Evolutionary conservation across 139 green algal genomes (phyloP).

Genomic region (Chlorella sp.): DNA sequence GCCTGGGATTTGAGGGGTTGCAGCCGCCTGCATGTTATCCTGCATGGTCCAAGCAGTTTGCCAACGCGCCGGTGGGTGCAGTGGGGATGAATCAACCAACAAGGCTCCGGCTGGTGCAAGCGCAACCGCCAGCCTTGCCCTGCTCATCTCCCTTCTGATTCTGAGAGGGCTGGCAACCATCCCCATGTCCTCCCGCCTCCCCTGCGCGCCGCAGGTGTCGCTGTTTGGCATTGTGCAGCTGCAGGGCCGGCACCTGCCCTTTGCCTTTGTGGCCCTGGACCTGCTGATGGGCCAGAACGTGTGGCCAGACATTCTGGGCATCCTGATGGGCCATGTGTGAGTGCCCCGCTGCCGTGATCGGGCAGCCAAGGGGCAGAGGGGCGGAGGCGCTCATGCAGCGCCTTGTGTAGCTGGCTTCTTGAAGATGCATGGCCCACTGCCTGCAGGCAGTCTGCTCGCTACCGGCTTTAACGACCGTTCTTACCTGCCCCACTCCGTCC

Average conservation of each 20-base stretch:
- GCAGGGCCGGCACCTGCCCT: conserved; percentile 65
- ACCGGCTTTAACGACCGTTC: background rate
- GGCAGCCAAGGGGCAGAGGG: too few species aligned
- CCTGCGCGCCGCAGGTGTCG: conserved; percentile 19
- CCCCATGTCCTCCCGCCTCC: background rate
- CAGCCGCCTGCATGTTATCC: too few species aligned
- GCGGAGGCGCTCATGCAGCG: too few species aligned
- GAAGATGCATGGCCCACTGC: background rate
- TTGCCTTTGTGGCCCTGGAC: conserved; percentile 61
- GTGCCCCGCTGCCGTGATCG: background rate
- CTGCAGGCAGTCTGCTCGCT: background rate
- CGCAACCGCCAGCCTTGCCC: too few species aligned
- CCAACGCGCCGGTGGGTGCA: too few species aligned
- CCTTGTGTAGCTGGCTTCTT: too few species aligned
- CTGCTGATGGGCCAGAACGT: conserved; percentile 56
- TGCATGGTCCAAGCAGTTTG: conserved; percentile 62
- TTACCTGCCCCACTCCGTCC: too few species aligned
- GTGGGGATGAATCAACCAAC: too few species aligned
- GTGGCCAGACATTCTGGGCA: conserved; percentile 56
- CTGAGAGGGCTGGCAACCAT: too few species aligned
- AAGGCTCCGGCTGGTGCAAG: too few species aligned
- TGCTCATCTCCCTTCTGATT: too few species aligned
- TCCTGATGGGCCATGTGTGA: conserved; percentile 68
- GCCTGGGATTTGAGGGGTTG: too few species aligned
- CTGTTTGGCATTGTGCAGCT: conserved; percentile 66